Evolutionary conservation across 768 basidiomycete species (phyloP).

Genomic region (Boletellus ananiceps): DNA sequence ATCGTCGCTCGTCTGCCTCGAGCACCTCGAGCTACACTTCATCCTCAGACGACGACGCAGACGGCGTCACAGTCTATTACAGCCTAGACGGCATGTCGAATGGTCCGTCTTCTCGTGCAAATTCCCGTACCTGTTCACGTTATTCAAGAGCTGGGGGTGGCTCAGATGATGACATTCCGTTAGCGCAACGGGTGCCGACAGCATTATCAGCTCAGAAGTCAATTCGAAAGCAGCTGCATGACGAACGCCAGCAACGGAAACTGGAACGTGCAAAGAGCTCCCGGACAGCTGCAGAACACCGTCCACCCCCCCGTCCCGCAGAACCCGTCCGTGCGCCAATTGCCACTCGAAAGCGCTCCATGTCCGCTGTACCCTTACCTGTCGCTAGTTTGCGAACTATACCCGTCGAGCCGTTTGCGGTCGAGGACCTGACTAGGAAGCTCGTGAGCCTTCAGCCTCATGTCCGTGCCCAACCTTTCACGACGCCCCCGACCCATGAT

Average conservation of each 20-base stretch:
- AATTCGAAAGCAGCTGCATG: slow-evolving; percentile 65
- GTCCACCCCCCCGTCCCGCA: slow-evolving; percentile 14
- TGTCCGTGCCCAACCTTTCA: slow-evolving; percentile 10
- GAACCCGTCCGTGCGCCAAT: slow-evolving; percentile 25
- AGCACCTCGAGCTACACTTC: slow-evolving; percentile 32
- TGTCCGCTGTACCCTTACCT: slow-evolving; percentile 24
- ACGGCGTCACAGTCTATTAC: slow-evolving; percentile 39
- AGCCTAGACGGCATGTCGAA: slow-evolving; percentile 37
- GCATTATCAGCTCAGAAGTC: slow-evolving; percentile 80
- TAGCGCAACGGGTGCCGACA: slow-evolving; percentile 78
- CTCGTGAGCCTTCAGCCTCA: slow-evolving; percentile 47
- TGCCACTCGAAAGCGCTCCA: slow-evolving; percentile 34
- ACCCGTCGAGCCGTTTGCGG: slow-evolving; percentile 38
- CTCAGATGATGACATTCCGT: slow-evolving; percentile 76
- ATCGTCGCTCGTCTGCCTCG: slow-evolving; percentile 31
- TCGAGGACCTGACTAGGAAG: slow-evolving; percentile 57
- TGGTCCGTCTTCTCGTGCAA: slow-evolving; percentile 17
- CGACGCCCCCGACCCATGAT: slow-evolving; percentile 10
- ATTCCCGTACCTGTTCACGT: slow-evolving; percentile 21
- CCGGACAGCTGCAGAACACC: slow-evolving; percentile 17
- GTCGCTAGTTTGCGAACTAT: slow-evolving; percentile 30
- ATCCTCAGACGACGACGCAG: slow-evolving; percentile 45
- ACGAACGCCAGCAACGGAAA: slow-evolving; percentile 59
- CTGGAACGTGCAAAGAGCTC: slow-evolving; percentile 39
- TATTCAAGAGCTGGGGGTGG: slow-evolving; percentile 24